Percentiles rank a stretch among this genome's conserved stretches.
These are phyloP conservation scores for Pholiota adiposa DNA, from an alignment of 1,284 basidiomycete genomes.

Conservation along the genomic window DNA sequence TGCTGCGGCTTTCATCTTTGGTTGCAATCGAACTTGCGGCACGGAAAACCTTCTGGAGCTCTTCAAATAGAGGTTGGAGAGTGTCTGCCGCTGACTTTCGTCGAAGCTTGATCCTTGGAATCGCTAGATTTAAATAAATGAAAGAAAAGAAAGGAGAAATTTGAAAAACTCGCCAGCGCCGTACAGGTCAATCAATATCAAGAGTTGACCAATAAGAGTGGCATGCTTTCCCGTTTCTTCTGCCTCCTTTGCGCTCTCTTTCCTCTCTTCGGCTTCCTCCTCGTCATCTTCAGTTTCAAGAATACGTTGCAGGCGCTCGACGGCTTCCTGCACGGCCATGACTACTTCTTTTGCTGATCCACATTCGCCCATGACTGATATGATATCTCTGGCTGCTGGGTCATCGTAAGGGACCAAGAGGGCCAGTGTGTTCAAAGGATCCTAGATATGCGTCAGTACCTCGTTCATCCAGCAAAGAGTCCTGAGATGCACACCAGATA, in stretches of 20 bases:
- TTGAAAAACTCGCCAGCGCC: constrained; percentile 39
- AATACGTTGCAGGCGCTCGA: constrained; percentile 49
- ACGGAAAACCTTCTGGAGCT: constrained; percentile 39
- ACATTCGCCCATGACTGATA: constrained; percentile 46
- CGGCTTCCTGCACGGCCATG: constrained; percentile 61
- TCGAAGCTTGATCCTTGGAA: constrained; percentile 46
- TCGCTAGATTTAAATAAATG: constrained; percentile 22
- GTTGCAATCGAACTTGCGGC: constrained; percentile 31
- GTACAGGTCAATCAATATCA: constrained; percentile 46
- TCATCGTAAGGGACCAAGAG: constrained; percentile 43
- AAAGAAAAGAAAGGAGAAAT: neutral
- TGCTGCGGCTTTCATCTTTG: constrained; percentile 38
- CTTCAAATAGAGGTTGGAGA: constrained; percentile 45
- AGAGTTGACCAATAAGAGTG: constrained; percentile 28
- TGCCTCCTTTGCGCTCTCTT: constrained; percentile 6
- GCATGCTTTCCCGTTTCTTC: constrained; percentile 18
- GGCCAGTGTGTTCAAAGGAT: constrained; percentile 54
- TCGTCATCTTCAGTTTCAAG: constrained; percentile 36
- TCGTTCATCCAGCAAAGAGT: neutral
- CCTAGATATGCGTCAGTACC: constrained; percentile 37
- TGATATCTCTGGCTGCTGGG: constrained; percentile 44
- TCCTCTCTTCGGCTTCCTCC: constrained; percentile 23
- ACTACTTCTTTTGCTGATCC: constrained; percentile 63
- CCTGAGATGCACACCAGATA: constrained; percentile 29
- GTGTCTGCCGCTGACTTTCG: constrained; percentile 48